Conservation (phyloP, 2,329 filamentous ascomycete genomes). For the Graphium sp. region DNA sequence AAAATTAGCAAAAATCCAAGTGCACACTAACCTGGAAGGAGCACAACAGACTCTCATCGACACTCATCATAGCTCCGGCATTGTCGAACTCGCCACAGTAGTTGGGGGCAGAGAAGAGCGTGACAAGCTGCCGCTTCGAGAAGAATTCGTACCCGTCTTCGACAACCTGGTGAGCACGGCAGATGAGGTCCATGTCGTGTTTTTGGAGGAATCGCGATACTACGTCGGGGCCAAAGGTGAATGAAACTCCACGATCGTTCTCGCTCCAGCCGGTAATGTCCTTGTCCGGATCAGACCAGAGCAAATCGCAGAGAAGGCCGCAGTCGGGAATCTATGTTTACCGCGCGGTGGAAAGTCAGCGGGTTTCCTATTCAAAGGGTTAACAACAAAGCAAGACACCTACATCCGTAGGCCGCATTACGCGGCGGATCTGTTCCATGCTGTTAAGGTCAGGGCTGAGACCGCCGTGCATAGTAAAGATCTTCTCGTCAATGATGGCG, state of each 20-base stretch:
- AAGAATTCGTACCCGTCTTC: slow-evolving; percentile 99
- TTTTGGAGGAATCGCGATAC: slow-evolving; percentile 96
- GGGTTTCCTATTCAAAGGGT: not conserved
- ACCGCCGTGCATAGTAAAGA: slow-evolving; percentile 99
- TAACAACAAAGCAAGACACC: slow-evolving; percentile 22
- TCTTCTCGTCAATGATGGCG: slow-evolving; percentile 99
- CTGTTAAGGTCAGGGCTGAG: slow-evolving; percentile 95
- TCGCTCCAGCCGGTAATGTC: slow-evolving; percentile 99
- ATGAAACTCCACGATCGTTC: slow-evolving; percentile 96
- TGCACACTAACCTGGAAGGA: slow-evolving; percentile 71
- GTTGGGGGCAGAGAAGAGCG: slow-evolving; percentile 93
- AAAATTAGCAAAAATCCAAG: not conserved
- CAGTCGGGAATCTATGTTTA: slow-evolving; percentile 77
- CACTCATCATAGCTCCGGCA: slow-evolving; percentile 98
- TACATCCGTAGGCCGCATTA: slow-evolving; percentile 98
- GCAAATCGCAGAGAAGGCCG: slow-evolving; percentile 86
- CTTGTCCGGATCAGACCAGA: slow-evolving; percentile 99
- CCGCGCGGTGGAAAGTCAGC: not conserved
- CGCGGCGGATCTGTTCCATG: slow-evolving; percentile 98
- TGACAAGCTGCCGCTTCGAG: slow-evolving; percentile 93
- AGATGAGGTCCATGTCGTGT: slow-evolving; percentile 99
- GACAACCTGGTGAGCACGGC: slow-evolving; percentile 94
- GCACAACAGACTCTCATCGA: slow-evolving; percentile 94
- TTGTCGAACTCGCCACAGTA: slow-evolving; percentile 99
- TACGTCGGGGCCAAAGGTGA: slow-evolving; percentile 95